Evolutionary conservation across 108 stramenopile species (phyloP), one percentile per base, ranked within the genome.

Genomic region (Cyclotella choctawhatcheeana): DNA sequence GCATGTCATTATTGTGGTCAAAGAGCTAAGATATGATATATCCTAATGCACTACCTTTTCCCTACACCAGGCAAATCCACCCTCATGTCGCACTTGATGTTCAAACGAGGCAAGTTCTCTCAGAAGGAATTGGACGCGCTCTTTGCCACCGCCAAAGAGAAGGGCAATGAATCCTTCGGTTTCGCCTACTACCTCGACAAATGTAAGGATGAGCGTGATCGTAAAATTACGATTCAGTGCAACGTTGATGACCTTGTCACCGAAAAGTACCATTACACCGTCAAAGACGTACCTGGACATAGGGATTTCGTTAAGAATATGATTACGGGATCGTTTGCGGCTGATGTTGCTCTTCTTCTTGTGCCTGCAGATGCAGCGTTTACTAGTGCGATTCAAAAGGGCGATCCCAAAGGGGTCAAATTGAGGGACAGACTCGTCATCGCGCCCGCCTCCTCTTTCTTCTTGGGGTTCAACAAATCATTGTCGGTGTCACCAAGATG

Each of bases 171-270:
- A 12, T 62, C 73, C 12, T 66, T 61, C 37, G 74, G 92, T 84
- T 92, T 93, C 58, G 97, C 97, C 25, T 99, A 97, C 97, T 85
- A 99, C 50, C 84, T 98, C 48, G 98, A 99, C 86, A 98, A 98
- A 79, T 92, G 97, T 54, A 97, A 98, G 88, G 86, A 89, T 59
- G 99, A 99, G 85, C 97, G 98, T 34, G 97, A 96, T 81, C 95
- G 96, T 18, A 98, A 98, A n/a, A 97, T 98, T 62, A 99, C 99
- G 71, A 99, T 99, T 91, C 97, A 99, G 67, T 96, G 98, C 61
- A 96, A 97, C 22, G 89, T 98, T 69, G 98, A 96, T 85, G 86
- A 93, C 72, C 89, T 99, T 75, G 72, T 85, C 76, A 91, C 91
- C 29, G 83, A 92, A 58, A 92, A 92, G 73, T 95, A 86, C 86